These are phyloP conservation scores for Microsporum canis DNA, from an alignment of 2,329 filamentous ascomycete species.

Conservation along the genomic window DNA sequence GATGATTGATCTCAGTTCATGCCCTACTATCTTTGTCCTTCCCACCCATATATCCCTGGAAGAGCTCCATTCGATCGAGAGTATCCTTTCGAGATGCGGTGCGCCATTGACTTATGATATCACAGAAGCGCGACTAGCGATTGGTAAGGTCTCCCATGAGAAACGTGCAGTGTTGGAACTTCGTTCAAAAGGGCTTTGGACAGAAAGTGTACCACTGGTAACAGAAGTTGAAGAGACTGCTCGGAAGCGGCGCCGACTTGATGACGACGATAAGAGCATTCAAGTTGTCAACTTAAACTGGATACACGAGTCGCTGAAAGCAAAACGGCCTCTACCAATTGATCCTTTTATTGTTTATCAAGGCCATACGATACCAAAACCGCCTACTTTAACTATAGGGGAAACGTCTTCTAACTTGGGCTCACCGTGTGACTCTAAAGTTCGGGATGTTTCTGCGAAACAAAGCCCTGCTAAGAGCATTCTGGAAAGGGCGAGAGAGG, in stretches of 20 bases:
- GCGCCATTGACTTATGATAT: slow-evolving; percentile 59
- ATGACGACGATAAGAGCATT: slow-evolving; percentile 6
- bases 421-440: not conserved
- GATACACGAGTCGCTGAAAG: slow-evolving; percentile 39
- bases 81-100: slow-evolving; percentile 44
- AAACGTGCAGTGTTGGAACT: slow-evolving; percentile 69
- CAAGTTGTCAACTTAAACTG: slow-evolving; percentile 45
- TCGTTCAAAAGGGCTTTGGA: slow-evolving; percentile 51
- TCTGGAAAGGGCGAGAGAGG: slow-evolving; percentile 44
- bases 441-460: slow-evolving; percentile 8
- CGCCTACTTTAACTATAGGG: slow-evolving; percentile 3
- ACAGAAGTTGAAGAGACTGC: slow-evolving; percentile 13
- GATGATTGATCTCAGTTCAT: slow-evolving; percentile 13
- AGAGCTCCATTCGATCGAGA: slow-evolving; percentile 53
- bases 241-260: slow-evolving; percentile 22
- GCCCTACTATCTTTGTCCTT: slow-evolving; percentile 61
- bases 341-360: slow-evolving; percentile 42
- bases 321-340: slow-evolving; percentile 35
- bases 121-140: slow-evolving; percentile 58
- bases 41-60: slow-evolving; percentile 55
- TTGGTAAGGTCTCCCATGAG: slow-evolving; percentile 61
- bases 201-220: slow-evolving; percentile 25
- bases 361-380: slow-evolving; percentile 22
- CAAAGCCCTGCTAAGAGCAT: slow-evolving; percentile 24
- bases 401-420: slow-evolving; percentile 9